Evolutionary conservation across 345 rosid species (phyloP).

Genomic region (Salix udensis): DNA sequence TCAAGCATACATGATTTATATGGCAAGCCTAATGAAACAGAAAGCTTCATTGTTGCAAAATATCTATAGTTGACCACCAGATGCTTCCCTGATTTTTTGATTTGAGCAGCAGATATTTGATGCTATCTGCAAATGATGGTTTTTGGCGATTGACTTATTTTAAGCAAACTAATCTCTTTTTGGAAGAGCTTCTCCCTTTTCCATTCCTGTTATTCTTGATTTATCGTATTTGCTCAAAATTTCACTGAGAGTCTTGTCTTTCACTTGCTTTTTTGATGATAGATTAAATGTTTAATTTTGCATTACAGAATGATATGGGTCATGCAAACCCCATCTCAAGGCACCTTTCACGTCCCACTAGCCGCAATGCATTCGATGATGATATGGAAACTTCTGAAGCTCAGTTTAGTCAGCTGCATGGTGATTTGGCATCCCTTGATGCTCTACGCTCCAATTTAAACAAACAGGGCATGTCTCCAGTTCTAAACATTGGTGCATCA

Average conservation of each 20-base stretch:
- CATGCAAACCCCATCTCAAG: constrained; percentile 36
- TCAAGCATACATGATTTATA: not conserved
- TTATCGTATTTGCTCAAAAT: constrained; percentile 4
- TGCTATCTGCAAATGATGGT: not conserved
- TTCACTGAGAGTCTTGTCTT: not conserved
- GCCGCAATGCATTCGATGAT: constrained; percentile 51
- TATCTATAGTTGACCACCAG: not conserved
- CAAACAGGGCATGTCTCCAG: constrained; percentile 28
- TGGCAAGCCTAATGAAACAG: not conserved
- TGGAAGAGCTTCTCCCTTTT: not conserved
- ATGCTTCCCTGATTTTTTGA: not conserved
- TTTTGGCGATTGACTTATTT: not conserved
- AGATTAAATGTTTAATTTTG: constrained; percentile 15
- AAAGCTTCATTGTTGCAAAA: not conserved
- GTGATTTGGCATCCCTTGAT: constrained; percentile 38
- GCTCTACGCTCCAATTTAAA: constrained; percentile 30
- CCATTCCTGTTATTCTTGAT: not conserved
- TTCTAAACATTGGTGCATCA: constrained; percentile 34
- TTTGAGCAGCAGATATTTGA: not conserved
- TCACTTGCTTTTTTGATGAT: constrained; percentile 1
- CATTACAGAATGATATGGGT: constrained; percentile 52
- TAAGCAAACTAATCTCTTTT: not conserved
- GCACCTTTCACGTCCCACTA: constrained; percentile 59
- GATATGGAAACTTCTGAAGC: constrained; percentile 40
- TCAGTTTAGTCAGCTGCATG: constrained; percentile 41